These are phyloP conservation scores for Ascocoryne sarcoides DNA, from an alignment of 2,329 filamentous ascomycete species.

Conservation along the genomic window DNA sequence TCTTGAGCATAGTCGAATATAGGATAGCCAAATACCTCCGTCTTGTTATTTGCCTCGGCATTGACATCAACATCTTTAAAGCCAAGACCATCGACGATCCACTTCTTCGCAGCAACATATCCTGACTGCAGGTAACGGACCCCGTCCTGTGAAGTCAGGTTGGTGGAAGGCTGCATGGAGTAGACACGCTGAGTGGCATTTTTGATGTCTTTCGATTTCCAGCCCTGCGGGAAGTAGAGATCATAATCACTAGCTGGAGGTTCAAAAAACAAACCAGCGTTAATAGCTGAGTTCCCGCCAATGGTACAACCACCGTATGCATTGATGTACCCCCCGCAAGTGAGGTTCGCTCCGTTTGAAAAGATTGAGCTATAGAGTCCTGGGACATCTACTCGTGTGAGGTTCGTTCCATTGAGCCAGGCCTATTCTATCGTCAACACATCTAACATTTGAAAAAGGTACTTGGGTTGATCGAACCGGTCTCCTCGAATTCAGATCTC, in stretches of 20 bases:
- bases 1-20: slow-evolving; percentile 40
- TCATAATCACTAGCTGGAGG: slow-evolving; percentile 45
- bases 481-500: slow-evolving; percentile 30
- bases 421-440: slow-evolving; percentile 8
- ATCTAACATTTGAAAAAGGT: neutral
- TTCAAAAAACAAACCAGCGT: slow-evolving; percentile 45
- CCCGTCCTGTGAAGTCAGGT: slow-evolving; percentile 36
- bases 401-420: slow-evolving; percentile 39
- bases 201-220: slow-evolving; percentile 42
- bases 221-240: slow-evolving; percentile 38
- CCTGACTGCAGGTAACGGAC: slow-evolving; percentile 39
- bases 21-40: slow-evolving; percentile 39
- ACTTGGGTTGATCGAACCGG: slow-evolving; percentile 22
- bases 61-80: slow-evolving; percentile 41
- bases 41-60: slow-evolving; percentile 36
- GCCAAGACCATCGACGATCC: slow-evolving; percentile 41
- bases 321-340: slow-evolving; percentile 34
- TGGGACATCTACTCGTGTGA: slow-evolving; percentile 45
- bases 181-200: slow-evolving; percentile 38
- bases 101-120: slow-evolving; percentile 38
- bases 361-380: slow-evolving; percentile 44
- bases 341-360: slow-evolving; percentile 31
- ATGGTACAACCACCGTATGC: slow-evolving; percentile 42
- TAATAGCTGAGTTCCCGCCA: slow-evolving; percentile 44
- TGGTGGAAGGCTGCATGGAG: slow-evolving; percentile 35